Base-by-base conservation (phyloP, 2,329 filamentous ascomycete species). In the Alternaria metachromatica region DNA sequence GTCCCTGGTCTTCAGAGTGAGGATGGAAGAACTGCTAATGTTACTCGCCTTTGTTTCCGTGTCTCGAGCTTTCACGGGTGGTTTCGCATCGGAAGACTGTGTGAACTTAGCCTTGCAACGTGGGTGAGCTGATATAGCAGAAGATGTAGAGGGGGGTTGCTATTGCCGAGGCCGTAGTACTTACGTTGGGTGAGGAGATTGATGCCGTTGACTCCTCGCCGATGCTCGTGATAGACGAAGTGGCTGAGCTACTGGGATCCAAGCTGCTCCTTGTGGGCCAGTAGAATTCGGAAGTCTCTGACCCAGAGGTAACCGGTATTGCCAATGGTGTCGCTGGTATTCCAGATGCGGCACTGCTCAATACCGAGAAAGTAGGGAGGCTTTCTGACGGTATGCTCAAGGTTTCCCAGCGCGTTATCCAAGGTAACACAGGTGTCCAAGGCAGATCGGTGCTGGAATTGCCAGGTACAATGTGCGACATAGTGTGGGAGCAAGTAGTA, bases 401-500 rank as follows among this genome's bases (percentile, higher is more conserved):
- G 20, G 20, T 8, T 23, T 12, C 7, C 20, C 11, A 46, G 44
- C 7, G 44, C 20, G 30, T 53, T 25, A 41, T 53, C 49, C 49
- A 53, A 25, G 49, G 30, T 5, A 53, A 25, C 4, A 5, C 23
- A 12, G 49, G 49, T 15, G n/a, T 15, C 49, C 49, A 53, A 11
- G 49, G 30, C 13, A 33, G 3, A 6, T 9, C 12, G 6, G 30
- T 13, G 28, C 28, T 58, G 3, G 56, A 25, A 30, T 37, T 45
- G 3, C 23, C 46, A 30, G 56, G 56, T 15, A 53, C 13, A 20
- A 45, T 30, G 44, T 59, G 56, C 18, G 56, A 46, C 48, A 59
- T 37, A 3, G 56, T 53, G 18, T 59, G 57, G 15, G 48, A 50
- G 28, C 56, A 59, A 20, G 37, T 46, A 15, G 37, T 59, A 41